A percentile compares a stretch with the other conserved stretches of the same genome.
phyloP scores from a whole-genome alignment of 345 rosid genomes.

The Ricinus communis region DNA sequence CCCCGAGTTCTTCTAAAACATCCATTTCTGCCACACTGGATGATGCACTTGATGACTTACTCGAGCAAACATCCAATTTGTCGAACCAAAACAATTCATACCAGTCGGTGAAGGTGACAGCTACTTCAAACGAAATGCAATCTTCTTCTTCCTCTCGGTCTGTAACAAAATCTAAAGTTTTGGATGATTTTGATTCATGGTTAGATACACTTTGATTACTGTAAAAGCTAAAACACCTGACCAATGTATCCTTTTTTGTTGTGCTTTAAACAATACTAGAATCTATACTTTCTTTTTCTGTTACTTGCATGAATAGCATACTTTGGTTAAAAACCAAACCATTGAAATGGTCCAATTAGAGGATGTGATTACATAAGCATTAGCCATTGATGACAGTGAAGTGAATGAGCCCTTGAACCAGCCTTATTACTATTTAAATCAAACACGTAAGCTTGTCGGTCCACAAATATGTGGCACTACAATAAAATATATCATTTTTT shows the following conservation, averaged over 20 bases:
- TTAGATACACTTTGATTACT: constrained; percentile 59
- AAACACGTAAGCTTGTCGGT: neutral
- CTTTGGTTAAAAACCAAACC: neutral
- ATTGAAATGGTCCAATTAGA: too few relatives aligned
- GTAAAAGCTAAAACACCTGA: constrained; percentile 1
- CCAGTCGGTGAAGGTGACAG: constrained; percentile 21
- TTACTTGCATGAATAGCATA: neutral
- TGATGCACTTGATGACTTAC: constrained; percentile 57
- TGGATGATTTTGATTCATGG: constrained; percentile 90
- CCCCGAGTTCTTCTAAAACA: constrained; percentile 11
- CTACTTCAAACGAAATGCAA: constrained; percentile 2
- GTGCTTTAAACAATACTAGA: neutral
- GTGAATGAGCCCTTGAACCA: neutral
- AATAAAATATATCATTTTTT: too few relatives aligned
- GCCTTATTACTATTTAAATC: neutral
- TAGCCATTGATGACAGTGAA: neutral
- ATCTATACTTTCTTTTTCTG: neutral
- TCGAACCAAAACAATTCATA: constrained; percentile 19
- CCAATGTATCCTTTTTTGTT: constrained; percentile 7
- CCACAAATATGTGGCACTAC: neutral
- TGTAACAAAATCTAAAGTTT: constrained; percentile 44
- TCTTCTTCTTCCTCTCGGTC: constrained; percentile 33
- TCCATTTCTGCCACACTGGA: constrained; percentile 31
- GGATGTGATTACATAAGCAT: neutral
- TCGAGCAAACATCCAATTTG: constrained; percentile 46